Evolutionary conservation across 345 rosid genomes (phyloP).

Genomic region (Eucalyptus cloeziana): DNA sequence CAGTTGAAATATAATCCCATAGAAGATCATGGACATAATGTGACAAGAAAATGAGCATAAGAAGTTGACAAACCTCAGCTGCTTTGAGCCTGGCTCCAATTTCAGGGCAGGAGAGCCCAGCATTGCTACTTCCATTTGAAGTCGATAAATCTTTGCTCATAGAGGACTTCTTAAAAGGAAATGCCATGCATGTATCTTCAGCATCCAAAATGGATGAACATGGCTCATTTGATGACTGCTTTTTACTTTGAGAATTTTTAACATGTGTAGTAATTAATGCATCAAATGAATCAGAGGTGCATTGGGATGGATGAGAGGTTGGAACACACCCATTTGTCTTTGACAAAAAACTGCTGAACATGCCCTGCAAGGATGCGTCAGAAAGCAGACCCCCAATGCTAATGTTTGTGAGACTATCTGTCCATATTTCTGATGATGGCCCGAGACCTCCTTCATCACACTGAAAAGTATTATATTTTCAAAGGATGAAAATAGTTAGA

Average conservation of each 20-base stretch:
- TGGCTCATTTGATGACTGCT: conserved; percentile 12
- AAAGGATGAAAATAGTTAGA: conserved; percentile 3
- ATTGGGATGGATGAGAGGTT: conserved; percentile 31
- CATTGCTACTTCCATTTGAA: conserved; percentile 11
- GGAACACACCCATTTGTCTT: conserved; percentile 18
- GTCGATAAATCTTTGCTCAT: conserved; percentile 9
- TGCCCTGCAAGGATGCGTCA: conserved; percentile 66
- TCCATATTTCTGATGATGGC: conserved; percentile 43
- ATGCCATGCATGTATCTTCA: conserved; percentile 88
- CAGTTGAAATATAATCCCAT: not conserved
- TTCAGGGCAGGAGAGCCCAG: conserved; percentile 8
- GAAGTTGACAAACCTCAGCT: not conserved
- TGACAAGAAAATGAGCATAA: not conserved
- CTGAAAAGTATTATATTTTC: conserved; percentile 32
- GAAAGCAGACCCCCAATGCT: conserved; percentile 83
- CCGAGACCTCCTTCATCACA: conserved; percentile 7
- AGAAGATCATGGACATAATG: not conserved
- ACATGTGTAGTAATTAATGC: conserved; percentile 45
- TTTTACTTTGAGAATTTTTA: conserved; percentile 21
- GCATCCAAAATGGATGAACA: conserved; percentile 77
- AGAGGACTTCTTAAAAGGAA: conserved; percentile 48
- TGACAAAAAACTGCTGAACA: conserved; percentile 1
- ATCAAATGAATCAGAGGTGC: conserved; percentile 62
- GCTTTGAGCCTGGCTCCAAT: not conserved
- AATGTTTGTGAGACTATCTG: conserved; percentile 45